phyloP scores from a whole-genome alignment of 1,284 basidiomycete genomes.

The Ustilago tritici region DNA sequence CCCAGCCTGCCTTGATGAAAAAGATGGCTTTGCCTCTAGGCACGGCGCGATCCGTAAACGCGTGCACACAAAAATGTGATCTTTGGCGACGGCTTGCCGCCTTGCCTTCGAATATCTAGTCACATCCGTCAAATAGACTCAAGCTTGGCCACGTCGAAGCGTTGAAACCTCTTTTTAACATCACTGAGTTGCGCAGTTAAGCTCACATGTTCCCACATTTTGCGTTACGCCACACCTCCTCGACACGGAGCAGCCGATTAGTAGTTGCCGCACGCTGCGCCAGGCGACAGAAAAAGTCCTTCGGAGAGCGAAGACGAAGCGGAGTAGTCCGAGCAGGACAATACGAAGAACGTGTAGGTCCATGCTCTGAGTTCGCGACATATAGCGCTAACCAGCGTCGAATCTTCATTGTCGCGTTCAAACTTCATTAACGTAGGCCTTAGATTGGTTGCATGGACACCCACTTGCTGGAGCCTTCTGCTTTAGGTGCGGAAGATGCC shows the following conservation, averaged over 20 bases:
- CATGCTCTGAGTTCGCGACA: background rate
- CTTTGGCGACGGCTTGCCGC: conserved; percentile 15
- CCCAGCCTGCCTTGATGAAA: too few relatives aligned
- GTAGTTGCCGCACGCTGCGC: background rate
- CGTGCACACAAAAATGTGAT: background rate
- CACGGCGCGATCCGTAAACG: background rate
- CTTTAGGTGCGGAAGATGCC: background rate
- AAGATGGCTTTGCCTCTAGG: too few relatives aligned
- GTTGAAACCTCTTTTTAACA: background rate
- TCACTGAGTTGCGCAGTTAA: background rate
- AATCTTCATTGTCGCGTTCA: background rate
- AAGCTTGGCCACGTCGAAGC: background rate
- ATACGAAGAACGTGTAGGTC: too few relatives aligned
- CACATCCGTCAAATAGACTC: background rate
- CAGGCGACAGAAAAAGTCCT: background rate
- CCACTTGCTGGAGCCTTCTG: conserved; percentile 5
- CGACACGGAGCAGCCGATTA: background rate
- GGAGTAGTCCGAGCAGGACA: background rate
- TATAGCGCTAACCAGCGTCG: background rate
- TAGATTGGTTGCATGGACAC: conserved; percentile 7
- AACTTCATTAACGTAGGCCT: background rate
- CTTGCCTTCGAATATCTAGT: background rate
- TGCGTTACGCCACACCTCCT: background rate
- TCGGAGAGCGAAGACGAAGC: background rate
- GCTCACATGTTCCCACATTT: background rate